Conservation (phyloP, 169 alveolate species). For the Miamiensis avidus region DNA sequence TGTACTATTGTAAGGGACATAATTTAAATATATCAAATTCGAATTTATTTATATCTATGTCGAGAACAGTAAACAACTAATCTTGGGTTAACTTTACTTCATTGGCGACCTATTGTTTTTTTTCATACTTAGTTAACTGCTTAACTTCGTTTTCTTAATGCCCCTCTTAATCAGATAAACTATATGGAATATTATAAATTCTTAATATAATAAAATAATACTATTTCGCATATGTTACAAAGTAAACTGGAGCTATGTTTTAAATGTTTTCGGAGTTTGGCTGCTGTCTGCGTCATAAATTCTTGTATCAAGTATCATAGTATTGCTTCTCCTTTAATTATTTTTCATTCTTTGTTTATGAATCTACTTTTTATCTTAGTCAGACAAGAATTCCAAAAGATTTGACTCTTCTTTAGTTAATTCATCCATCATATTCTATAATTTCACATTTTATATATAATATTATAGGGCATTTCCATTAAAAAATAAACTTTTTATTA, state of each 20-base stretch:
- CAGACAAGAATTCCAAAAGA: background rate
- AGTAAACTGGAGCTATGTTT: too few relatives aligned
- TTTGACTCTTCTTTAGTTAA: background rate
- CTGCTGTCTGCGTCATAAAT: too few relatives aligned
- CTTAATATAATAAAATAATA: too few relatives aligned
- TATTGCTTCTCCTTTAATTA: too few relatives aligned
- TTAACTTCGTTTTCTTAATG: too few relatives aligned
- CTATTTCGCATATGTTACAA: too few relatives aligned
- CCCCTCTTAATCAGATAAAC: background rate
- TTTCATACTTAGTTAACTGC: background rate
- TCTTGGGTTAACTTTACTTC: background rate
- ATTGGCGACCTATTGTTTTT: background rate
- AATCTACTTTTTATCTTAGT: background rate
- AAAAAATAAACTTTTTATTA: too few relatives aligned
- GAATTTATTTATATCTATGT: background rate
- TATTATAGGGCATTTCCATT: too few relatives aligned
- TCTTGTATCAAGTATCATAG: too few relatives aligned
- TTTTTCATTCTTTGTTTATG: background rate
- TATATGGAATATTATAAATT: too few relatives aligned
- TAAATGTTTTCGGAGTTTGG: too few relatives aligned
- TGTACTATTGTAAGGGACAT: slow-evolving; percentile 19
- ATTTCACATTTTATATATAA: background rate
- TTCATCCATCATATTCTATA: background rate
- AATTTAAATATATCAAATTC: slow-evolving; percentile 15
- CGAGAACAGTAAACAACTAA: background rate